These are phyloP conservation scores for Lipomyces mesembrius DNA, from an alignment of 805 yeast genomes.

Conservation along the genomic window DNA sequence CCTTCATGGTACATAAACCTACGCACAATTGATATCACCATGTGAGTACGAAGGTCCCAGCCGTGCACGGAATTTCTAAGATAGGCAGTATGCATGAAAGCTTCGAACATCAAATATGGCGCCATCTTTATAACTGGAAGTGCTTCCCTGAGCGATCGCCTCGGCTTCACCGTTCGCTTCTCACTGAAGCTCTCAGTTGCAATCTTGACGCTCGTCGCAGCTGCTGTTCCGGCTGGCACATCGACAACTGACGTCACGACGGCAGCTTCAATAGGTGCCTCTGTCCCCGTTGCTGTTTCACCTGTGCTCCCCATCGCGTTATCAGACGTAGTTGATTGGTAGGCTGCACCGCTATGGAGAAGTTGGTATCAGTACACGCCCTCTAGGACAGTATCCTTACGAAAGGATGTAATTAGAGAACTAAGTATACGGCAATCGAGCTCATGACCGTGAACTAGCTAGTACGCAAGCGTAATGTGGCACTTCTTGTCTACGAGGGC, in stretches of 20 bases:
- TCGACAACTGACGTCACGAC: background rate
- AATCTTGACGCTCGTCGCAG: background rate
- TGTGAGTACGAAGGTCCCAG: conserved; percentile 34
- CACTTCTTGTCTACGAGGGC: too few relatives aligned
- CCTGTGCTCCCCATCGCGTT: background rate
- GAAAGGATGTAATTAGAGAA: too few relatives aligned
- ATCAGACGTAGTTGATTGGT: background rate
- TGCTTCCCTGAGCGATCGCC: conserved; percentile 5
- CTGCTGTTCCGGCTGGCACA: background rate
- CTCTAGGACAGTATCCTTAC: too few relatives aligned
- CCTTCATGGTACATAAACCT: conserved; percentile 9
- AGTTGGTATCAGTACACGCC: too few relatives aligned
- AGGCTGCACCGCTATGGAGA: too few relatives aligned
- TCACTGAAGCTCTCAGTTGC: background rate
- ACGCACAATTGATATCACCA: conserved; percentile 28
- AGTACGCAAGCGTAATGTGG: too few relatives aligned
- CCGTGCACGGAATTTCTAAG: conserved; percentile 31
- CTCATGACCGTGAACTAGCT: too few relatives aligned
- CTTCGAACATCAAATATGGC: conserved; percentile 25
- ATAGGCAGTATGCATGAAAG: conserved; percentile 27
- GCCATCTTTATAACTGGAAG: conserved; percentile 8
- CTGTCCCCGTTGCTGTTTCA: background rate
- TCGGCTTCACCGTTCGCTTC: background rate
- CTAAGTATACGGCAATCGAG: too few relatives aligned
- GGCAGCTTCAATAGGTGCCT: background rate